A percentile compares a stretch with the other conserved stretches of the same genome.
Conservation (phyloP, 148 eudicot genomes). For the Vaccinium darrowii region DNA sequence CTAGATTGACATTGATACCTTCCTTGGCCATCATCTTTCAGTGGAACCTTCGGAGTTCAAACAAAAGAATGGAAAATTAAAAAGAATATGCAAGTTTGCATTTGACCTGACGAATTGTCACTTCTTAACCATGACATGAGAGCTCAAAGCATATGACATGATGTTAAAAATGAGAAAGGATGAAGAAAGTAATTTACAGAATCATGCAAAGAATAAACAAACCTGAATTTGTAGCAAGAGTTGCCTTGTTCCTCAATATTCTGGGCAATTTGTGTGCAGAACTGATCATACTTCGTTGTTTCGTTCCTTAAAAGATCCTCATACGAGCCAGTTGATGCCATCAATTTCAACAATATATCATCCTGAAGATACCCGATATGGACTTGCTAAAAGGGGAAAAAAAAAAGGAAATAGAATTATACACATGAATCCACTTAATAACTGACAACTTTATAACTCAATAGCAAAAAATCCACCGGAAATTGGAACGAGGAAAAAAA, state of each 20-base stretch:
- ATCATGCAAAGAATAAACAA: slow-evolving; percentile 5
- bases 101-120: slow-evolving; percentile 7
- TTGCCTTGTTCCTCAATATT: slow-evolving; percentile 82
- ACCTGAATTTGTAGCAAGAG: slow-evolving; percentile 87
- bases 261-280: slow-evolving; percentile 70
- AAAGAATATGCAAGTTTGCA: not conserved
- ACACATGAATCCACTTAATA: not conserved
- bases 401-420: not conserved
- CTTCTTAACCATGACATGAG: not conserved
- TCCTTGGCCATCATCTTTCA: not conserved
- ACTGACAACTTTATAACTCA: not conserved
- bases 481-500: not conserved
- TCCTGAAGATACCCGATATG: slow-evolving; percentile 47
- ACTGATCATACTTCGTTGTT: slow-evolving; percentile 72
- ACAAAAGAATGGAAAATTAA: not conserved
- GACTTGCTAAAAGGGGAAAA: not conserved
- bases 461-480: not conserved
- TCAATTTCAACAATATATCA: slow-evolving; percentile 91
- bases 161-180: not conserved
- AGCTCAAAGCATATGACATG: not conserved
- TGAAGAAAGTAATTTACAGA: not conserved
- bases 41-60: not conserved
- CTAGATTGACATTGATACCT: not conserved
- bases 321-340: slow-evolving; percentile 86
- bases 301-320: slow-evolving; percentile 96